A percentile compares a stretch with the other conserved stretches of the same genome.
Evolutionary conservation across 192 early-diverging fungal species (phyloP).

Genomic region (Entomortierella lignicola): DNA sequence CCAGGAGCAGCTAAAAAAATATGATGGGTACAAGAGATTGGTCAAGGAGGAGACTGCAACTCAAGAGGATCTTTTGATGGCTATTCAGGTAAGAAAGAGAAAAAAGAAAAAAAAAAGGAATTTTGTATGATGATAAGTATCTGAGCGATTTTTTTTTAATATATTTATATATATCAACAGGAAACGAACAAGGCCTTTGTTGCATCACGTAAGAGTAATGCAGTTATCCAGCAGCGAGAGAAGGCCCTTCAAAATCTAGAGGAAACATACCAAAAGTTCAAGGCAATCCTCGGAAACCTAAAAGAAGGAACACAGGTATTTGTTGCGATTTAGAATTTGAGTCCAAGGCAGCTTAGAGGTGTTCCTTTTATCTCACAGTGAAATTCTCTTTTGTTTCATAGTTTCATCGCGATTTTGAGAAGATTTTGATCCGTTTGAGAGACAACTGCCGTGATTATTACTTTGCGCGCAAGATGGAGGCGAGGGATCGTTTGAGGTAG

Average conservation of each 20-base stretch:
- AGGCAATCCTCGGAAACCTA: conserved; percentile 79
- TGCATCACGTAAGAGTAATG: conserved; percentile 67
- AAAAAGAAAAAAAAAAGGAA: no score
- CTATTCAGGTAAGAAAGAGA: conserved; percentile 53
- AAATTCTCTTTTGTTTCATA: background rate
- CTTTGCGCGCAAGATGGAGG: conserved; percentile 75
- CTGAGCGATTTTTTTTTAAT: background rate
- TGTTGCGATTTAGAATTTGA: background rate
- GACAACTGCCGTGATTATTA: conserved; percentile 77
- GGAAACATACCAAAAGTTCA: conserved; percentile 77
- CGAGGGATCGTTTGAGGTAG: conserved; percentile 64
- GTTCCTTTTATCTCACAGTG: background rate
- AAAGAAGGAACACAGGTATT: conserved; percentile 80
- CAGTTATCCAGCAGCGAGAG: conserved; percentile 74
- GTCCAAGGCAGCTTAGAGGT: no score
- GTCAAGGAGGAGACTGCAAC: conserved; percentile 69
- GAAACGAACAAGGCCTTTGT: conserved; percentile 77
- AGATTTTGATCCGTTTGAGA: conserved; percentile 69
- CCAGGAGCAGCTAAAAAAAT: conserved; percentile 75
- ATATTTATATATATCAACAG: conserved; percentile 8
- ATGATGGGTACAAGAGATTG: conserved; percentile 70
- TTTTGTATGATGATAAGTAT: no score
- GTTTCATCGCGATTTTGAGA: conserved; percentile 66
- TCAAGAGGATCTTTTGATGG: conserved; percentile 71
- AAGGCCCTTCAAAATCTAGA: conserved; percentile 83